A percentile compares a stretch with the other conserved stretches of the same genome.
phyloP scores from a whole-genome alignment of 2,329 filamentous ascomycete species.

The Cercospora sojina region DNA sequence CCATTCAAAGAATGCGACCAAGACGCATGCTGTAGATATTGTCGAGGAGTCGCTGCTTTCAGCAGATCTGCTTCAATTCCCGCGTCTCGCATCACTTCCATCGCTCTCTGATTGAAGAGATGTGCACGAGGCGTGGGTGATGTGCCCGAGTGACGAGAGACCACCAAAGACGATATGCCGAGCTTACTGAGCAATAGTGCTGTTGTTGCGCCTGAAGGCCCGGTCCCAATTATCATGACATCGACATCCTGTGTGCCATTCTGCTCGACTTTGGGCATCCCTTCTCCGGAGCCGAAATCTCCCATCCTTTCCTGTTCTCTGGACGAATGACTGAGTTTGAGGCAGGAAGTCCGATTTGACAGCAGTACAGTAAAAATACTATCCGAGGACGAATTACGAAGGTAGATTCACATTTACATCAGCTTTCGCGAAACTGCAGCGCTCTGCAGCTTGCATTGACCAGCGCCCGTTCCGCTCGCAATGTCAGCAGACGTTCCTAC shows the following conservation, averaged over 20 bases:
- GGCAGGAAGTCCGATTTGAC: neutral
- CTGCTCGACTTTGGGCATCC: neutral
- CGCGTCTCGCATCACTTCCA: neutral
- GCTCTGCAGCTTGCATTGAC: neutral
- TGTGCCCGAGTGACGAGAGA: neutral
- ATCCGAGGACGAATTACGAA: neutral
- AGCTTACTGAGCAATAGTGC: neutral
- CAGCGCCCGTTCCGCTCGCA: neutral
- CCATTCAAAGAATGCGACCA: neutral
- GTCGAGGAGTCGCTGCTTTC: neutral
- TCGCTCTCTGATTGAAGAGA: neutral
- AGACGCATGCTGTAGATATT: neutral
- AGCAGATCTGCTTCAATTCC: neutral
- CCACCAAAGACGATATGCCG: neutral
- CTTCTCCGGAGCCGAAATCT: neutral
- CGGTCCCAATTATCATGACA: neutral
- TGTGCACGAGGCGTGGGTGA: neutral
- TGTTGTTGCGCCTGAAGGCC: neutral
- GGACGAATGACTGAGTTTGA: too few relatives aligned
- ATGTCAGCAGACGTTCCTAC: neutral
- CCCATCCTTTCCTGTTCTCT: neutral
- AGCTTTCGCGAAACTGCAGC: neutral
- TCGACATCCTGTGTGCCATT: neutral
- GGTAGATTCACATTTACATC: neutral
- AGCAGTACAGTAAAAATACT: neutral